phyloP scores from a whole-genome alignment of 2,329 filamentous ascomycete species.

The Phaeosphaeria sp. region DNA sequence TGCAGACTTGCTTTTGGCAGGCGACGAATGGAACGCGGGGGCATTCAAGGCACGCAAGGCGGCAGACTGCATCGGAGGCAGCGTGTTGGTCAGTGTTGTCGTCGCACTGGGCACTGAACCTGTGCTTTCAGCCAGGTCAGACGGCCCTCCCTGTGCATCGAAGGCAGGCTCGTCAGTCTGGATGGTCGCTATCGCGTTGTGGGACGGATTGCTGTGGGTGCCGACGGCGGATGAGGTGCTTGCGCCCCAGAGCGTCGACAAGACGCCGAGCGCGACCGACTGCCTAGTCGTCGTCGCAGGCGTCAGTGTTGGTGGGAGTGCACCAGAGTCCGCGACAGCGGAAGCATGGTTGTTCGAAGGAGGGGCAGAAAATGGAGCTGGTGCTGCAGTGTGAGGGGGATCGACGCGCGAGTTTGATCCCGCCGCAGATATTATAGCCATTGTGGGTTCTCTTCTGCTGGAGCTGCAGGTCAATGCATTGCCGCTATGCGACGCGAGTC shows the following conservation, averaged over 20 bases:
- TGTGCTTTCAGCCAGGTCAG: slow-evolving; percentile 41
- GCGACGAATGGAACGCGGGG: slow-evolving; percentile 45
- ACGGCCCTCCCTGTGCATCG: slow-evolving; percentile 34
- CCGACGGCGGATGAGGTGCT: slow-evolving; percentile 26
- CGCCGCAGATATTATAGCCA: slow-evolving; percentile 36
- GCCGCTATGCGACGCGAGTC: slow-evolving; percentile 38
- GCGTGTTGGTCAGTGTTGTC: slow-evolving; percentile 45
- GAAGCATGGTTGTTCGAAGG: slow-evolving; percentile 26
- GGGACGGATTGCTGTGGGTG: slow-evolving; percentile 16
- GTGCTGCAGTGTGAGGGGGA: slow-evolving; percentile 28
- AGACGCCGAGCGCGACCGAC: slow-evolving; percentile 39
- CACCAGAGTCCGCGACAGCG: slow-evolving; percentile 24
- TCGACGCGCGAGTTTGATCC: slow-evolving; percentile 33
- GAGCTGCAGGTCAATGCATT: slow-evolving; percentile 48
- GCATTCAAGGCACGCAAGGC: slow-evolving; percentile 48
- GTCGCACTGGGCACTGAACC: slow-evolving; percentile 44
- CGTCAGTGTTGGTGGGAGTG: slow-evolving; percentile 41
- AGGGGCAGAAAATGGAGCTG: slow-evolving; percentile 23
- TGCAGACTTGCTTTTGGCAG: slow-evolving; percentile 38
- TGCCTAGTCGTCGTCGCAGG: slow-evolving; percentile 45
- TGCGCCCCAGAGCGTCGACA: slow-evolving; percentile 41
- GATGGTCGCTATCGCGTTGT: slow-evolving; percentile 30
- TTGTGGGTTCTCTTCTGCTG: slow-evolving; percentile 41
- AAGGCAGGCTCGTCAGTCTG: slow-evolving; percentile 38
- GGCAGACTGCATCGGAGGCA: slow-evolving; percentile 46